These are phyloP conservation scores for Babesia ovis DNA, from an alignment of 169 alveolate species.

Conservation along the genomic window DNA sequence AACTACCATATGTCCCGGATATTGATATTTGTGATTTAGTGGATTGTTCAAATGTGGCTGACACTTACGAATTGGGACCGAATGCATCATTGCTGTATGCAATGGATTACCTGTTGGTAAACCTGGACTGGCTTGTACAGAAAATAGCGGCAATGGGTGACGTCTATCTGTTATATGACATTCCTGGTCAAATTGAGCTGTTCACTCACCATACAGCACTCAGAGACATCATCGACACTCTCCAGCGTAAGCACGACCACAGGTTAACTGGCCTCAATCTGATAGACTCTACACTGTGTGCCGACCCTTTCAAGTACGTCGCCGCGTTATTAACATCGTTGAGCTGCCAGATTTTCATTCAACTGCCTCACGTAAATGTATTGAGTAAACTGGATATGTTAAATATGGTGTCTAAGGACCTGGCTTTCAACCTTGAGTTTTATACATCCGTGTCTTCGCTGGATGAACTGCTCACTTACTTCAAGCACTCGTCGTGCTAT, in stretches of 20 bases:
- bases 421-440: conserved; percentile 66
- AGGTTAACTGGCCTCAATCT: conserved; percentile 74
- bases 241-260: conserved; percentile 76
- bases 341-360: conserved; percentile 91
- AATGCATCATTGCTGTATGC: conserved; percentile 93
- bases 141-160: conserved; percentile 67
- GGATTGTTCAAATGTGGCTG: conserved; percentile 84
- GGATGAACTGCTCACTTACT: conserved; percentile 21
- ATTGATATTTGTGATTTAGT: conserved; percentile 89
- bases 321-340: conserved; percentile 90
- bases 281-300: conserved; percentile 90
- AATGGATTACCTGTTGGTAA: conserved; percentile 89
- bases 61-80: conserved; percentile 89
- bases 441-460: conserved; percentile 43
- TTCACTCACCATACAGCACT: conserved; percentile 91
- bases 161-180: conserved; percentile 89
- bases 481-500: conserved; percentile 20
- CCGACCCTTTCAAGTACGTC: conserved; percentile 88
- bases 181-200: conserved; percentile 97
- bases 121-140: conserved; percentile 90
- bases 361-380: conserved; percentile 93
- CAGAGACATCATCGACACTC: conserved; percentile 75
- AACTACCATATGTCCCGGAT: conserved; percentile 82
- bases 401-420: conserved; percentile 73
- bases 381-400: conserved; percentile 88